These are phyloP conservation scores for Crithidia bombi DNA, from an alignment of 208 protist species.

Conservation along the genomic window DNA sequence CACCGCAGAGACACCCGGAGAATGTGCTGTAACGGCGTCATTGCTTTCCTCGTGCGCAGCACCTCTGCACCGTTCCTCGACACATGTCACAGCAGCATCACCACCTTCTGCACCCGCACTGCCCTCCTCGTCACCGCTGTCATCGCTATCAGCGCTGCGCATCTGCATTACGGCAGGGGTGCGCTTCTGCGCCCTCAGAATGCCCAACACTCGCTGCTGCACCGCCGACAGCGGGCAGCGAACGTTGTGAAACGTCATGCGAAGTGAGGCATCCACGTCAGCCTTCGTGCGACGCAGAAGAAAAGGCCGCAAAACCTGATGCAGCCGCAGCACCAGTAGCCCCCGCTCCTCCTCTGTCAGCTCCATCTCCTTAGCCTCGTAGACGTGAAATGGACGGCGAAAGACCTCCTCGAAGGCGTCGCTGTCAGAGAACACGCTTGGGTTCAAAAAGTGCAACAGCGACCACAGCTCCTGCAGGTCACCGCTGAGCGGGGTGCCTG, in stretches of 20 bases:
- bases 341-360: constrained; percentile 64
- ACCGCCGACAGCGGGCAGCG: constrained; percentile 48
- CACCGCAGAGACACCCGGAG: background rate
- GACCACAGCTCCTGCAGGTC: constrained; percentile 99
- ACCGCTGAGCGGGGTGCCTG: constrained; percentile 98
- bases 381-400: constrained; percentile 52
- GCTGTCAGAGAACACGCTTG: constrained; percentile 89
- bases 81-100: background rate
- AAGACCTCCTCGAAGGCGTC: constrained; percentile 96
- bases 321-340: constrained; percentile 79
- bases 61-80: background rate
- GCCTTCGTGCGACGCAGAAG: constrained; percentile 96
- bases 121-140: background rate
- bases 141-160: constrained; percentile 31
- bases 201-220: constrained; percentile 63
- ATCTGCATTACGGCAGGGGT: constrained; percentile 20
- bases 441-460: constrained; percentile 98
- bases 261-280: constrained; percentile 93
- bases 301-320: constrained; percentile 95
- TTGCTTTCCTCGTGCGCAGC: background rate
- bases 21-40: background rate
- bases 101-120: background rate
- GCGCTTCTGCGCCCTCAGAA: constrained; percentile 58
- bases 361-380: constrained; percentile 54
- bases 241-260: constrained; percentile 80